Conservation (phyloP, 2,329 filamentous ascomycete genomes). For the Neofusicoccum sp. region DNA sequence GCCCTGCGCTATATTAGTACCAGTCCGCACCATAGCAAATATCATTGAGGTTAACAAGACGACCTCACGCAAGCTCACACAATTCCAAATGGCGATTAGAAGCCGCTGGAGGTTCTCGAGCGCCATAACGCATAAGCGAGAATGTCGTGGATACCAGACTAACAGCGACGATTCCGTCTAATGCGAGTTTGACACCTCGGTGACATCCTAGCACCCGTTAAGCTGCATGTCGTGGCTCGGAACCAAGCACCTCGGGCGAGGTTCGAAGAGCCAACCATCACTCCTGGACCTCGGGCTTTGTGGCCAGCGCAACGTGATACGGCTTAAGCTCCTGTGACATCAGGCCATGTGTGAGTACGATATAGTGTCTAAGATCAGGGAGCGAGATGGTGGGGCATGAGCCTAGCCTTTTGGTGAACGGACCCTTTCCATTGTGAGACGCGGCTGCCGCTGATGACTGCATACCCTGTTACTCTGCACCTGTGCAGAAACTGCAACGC, state of each 20-base stretch:
- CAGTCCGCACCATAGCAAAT: too few relatives aligned
- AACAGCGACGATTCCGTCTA: too few relatives aligned
- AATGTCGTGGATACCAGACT: neutral
- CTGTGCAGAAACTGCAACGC: neutral
- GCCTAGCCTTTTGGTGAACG: neutral
- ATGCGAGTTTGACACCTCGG: neutral
- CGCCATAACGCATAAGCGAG: neutral
- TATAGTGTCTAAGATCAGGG: neutral
- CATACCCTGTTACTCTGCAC: neutral
- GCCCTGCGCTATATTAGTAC: too few relatives aligned
- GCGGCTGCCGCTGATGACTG: neutral
- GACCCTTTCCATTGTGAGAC: neutral
- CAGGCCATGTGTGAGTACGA: neutral
- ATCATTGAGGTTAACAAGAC: too few relatives aligned
- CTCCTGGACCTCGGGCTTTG: neutral
- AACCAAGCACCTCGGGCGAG: neutral
- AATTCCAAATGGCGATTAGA: too few relatives aligned
- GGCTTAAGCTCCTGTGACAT: neutral
- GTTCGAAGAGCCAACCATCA: neutral
- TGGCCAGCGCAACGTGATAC: neutral
- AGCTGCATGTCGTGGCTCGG: neutral
- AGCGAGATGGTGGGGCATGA: too few relatives aligned
- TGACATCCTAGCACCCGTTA: neutral
- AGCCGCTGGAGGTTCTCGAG: too few relatives aligned
- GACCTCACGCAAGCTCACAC: too few relatives aligned